Conservation (phyloP, 768 basidiomycete species). For the Astraeus odoratus region DNA sequence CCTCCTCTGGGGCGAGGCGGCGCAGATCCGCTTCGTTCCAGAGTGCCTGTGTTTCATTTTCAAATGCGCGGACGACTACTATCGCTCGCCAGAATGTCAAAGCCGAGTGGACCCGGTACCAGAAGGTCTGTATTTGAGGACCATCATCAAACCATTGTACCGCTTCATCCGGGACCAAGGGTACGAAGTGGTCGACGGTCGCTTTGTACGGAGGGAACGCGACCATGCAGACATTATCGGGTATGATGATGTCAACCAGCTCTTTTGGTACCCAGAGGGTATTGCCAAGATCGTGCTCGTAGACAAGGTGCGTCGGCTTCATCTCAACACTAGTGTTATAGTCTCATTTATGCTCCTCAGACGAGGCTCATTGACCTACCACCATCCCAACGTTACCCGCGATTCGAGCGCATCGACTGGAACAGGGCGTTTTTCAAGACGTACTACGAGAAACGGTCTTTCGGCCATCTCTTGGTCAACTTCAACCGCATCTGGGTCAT, state of each 20-base stretch:
- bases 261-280: conserved; percentile 99
- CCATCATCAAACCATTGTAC: conserved; percentile 91
- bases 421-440: conserved; percentile 97
- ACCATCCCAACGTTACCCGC: conserved; percentile 91
- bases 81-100: conserved; percentile 98
- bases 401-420: conserved; percentile 96
- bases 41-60: conserved; percentile 99
- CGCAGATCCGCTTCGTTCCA: conserved; percentile 93
- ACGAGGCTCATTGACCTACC: conserved; percentile 87
- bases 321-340: background rate
- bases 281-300: conserved; percentile 84
- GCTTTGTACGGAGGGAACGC: conserved; percentile 86
- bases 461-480: conserved; percentile 96
- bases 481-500: conserved; percentile 99
- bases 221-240: conserved; percentile 96
- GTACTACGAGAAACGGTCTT: conserved; percentile 95
- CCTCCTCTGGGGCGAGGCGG: conserved; percentile 97
- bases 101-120: conserved; percentile 85
- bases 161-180: conserved; percentile 96
- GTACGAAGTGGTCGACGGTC: conserved; percentile 92
- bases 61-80: conserved; percentile 99
- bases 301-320: conserved; percentile 63
- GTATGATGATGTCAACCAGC: conserved; percentile 97
- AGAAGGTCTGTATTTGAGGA: conserved; percentile 88
- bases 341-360: conserved; percentile 36